These are phyloP conservation scores for Penicillium argentinense DNA, from an alignment of 495 filamentous ascomycete genomes.

Conservation along the genomic window DNA sequence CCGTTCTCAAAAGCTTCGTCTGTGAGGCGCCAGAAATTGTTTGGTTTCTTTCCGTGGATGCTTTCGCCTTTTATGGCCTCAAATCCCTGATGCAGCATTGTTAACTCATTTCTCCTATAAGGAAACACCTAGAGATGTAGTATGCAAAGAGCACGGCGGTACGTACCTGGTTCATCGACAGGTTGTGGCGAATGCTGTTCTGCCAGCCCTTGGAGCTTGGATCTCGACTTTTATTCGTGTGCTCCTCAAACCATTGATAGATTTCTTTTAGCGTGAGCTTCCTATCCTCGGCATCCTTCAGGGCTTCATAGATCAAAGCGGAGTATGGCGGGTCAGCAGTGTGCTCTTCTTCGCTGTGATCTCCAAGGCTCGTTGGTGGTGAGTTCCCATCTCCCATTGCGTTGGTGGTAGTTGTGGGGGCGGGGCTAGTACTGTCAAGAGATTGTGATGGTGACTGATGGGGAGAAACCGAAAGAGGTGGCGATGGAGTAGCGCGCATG, in stretches of 20 bases:
- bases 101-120: too few species aligned
- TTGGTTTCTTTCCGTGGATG: constrained; percentile 55
- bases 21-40: constrained; percentile 66
- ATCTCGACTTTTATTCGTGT: constrained; percentile 72
- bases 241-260: constrained; percentile 83
- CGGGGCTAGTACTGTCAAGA: constrained; percentile 22
- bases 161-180: constrained; percentile 94
- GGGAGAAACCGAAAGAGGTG: not conserved
- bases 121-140: constrained; percentile 1
- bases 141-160: not conserved
- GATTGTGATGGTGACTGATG: constrained; percentile 23
- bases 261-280: constrained; percentile 81
- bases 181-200: constrained; percentile 94
- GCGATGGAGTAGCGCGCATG: constrained; percentile 9
- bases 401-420: constrained; percentile 13
- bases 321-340: constrained; percentile 72
- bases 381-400: constrained; percentile 12
- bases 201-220: constrained; percentile 80
- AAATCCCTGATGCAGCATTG: constrained; percentile 56
- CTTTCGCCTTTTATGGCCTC: constrained; percentile 52
- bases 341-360: constrained; percentile 31
- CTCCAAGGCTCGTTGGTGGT: constrained; percentile 12
- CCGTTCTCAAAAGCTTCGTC: constrained; percentile 59
- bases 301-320: constrained; percentile 72
- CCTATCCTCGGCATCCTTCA: constrained; percentile 61